These are phyloP conservation scores for Xylariales sp. DNA, from an alignment of 2,329 filamentous ascomycete species.

Conservation along the genomic window DNA sequence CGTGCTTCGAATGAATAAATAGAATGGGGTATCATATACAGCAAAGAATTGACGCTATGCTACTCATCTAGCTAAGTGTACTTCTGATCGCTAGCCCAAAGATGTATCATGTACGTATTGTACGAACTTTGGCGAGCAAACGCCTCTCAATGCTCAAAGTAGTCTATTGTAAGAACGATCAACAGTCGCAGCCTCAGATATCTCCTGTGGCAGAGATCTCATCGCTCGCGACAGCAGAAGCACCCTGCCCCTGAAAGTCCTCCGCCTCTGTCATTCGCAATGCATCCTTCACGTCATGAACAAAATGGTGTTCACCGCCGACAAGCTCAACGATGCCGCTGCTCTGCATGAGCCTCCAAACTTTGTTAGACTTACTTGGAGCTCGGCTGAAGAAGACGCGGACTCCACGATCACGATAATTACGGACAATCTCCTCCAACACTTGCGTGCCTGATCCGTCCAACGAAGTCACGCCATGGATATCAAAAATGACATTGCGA, in stretches of 20 bases:
- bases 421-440: slow-evolving; percentile 78
- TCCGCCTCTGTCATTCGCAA: slow-evolving; percentile 74
- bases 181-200: too few relatives aligned
- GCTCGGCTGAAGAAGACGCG: slow-evolving; percentile 68
- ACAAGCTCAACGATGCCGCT: slow-evolving; percentile 83
- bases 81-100: background rate
- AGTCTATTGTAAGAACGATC: background rate
- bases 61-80: background rate
- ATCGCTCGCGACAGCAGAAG: slow-evolving; percentile 8
- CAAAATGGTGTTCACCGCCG: slow-evolving; percentile 74
- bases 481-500: slow-evolving; percentile 91
- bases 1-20: too few relatives aligned
- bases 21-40: too few relatives aligned
- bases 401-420: slow-evolving; percentile 72
- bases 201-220: too few relatives aligned
- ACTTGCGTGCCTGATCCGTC: slow-evolving; percentile 94
- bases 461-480: slow-evolving; percentile 92
- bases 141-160: background rate
- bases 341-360: slow-evolving; percentile 68
- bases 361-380: slow-evolving; percentile 44
- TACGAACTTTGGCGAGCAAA: background rate
- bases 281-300: slow-evolving; percentile 78
- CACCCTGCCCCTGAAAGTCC: slow-evolving; percentile 20
- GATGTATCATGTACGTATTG: background rate
- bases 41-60: too few relatives aligned